Percentiles rank a stretch among this genome's conserved stretches.
phyloP scores from a whole-genome alignment of 1,284 basidiomycete genomes.

The Cryptococcus amylolentus region DNA sequence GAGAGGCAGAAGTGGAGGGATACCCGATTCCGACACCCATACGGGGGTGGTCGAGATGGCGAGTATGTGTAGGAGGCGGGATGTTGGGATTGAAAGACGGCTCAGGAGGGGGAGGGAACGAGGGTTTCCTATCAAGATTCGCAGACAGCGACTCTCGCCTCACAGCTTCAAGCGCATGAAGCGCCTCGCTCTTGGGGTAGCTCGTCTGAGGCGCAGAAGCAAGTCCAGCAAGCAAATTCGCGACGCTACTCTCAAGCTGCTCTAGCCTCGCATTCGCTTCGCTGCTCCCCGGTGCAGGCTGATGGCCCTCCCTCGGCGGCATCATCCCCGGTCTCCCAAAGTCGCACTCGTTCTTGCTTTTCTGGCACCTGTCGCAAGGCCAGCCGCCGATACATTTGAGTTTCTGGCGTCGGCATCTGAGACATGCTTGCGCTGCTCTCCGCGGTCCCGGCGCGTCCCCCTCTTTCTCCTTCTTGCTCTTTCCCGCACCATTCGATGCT shows the following conservation, averaged over 20 bases:
- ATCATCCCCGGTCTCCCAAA: conserved; percentile 15
- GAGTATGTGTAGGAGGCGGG: conserved; percentile 18
- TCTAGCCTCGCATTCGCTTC: conserved; percentile 20
- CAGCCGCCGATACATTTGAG: conserved; percentile 32
- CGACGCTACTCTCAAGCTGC: conserved; percentile 31
- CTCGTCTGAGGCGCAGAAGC: conserved; percentile 4
- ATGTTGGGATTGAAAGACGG: conserved; percentile 5
- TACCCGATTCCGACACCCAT: conserved; percentile 1
- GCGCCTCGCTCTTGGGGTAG: conserved; percentile 15
- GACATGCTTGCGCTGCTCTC: conserved; percentile 30
- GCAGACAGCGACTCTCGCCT: conserved; percentile 4
- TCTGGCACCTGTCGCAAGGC: conserved; percentile 29
- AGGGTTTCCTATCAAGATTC: conserved; percentile 1
- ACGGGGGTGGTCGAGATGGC: conserved; percentile 17
- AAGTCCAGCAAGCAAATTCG: conserved; percentile 27
- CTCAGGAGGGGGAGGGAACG: conserved; percentile 4
- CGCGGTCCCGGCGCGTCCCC: not conserved
- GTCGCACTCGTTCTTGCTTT: conserved; percentile 26
- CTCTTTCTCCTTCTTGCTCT: not conserved
- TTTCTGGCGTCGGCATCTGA: conserved; percentile 32
- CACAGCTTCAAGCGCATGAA: conserved; percentile 13
- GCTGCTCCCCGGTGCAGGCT: not conserved
- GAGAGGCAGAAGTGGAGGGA: conserved; percentile 2
- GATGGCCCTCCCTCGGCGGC: not conserved
- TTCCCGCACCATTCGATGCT: not conserved